Evolutionary conservation across 1,284 basidiomycete species (phyloP).

Genomic region (Ustilago xerochloae): DNA sequence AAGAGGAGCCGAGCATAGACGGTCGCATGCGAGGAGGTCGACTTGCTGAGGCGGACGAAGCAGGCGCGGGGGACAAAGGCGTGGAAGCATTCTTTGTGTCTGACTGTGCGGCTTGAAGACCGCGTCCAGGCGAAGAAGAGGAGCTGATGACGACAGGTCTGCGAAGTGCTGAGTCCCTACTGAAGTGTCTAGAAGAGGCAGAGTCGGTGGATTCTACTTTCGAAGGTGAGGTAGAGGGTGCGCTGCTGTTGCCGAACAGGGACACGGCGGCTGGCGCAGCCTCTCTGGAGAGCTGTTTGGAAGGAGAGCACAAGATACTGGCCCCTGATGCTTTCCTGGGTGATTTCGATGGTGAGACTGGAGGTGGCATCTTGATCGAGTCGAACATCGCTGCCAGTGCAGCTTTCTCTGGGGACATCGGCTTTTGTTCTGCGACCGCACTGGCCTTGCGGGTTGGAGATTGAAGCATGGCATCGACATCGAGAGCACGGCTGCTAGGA

Average conservation of each 20-base stretch:
- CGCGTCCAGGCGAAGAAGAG: conserved; percentile 14
- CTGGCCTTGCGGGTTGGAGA: conserved; percentile 16
- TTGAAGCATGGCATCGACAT: not conserved
- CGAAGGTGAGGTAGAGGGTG: conserved; percentile 15
- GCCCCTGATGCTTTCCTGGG: conserved; percentile 32
- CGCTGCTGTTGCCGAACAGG: conserved; percentile 8
- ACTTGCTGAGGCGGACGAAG: conserved; percentile 5
- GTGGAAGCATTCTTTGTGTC: conserved; percentile 18
- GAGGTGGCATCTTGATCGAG: conserved; percentile 43
- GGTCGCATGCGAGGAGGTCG: conserved; percentile 13
- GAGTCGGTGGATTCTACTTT: conserved; percentile 31
- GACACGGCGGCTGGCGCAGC: conserved; percentile 1
- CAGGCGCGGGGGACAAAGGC: conserved; percentile 14
- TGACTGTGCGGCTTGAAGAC: not conserved
- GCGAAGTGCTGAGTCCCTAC: conserved; percentile 24
- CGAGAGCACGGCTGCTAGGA: not conserved
- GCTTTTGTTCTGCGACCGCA: conserved; percentile 12
- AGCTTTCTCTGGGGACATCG: conserved; percentile 46
- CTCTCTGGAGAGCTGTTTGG: conserved; percentile 11
- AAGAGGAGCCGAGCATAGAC: conserved; percentile 13
- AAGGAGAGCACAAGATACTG: conserved; percentile 16
- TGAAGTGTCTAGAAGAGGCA: conserved; percentile 12
- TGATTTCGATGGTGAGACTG: conserved; percentile 37
- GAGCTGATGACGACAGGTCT: conserved; percentile 29
- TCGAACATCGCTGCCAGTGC: conserved; percentile 49